phyloP scores from a whole-genome alignment of 1,139 yeast species.

The Pichia sp. region DNA sequence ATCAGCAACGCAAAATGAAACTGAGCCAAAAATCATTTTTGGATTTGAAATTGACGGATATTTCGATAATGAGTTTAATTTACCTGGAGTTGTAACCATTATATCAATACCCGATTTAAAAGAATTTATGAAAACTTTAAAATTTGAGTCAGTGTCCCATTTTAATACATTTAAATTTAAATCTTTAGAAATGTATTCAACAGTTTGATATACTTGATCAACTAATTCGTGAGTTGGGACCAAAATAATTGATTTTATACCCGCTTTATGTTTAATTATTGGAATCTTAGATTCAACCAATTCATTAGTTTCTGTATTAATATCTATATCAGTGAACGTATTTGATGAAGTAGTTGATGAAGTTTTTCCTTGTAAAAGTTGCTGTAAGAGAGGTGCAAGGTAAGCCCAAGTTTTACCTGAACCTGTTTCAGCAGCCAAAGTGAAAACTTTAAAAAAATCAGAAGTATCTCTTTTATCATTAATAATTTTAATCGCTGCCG shows the following conservation, averaged over 20 bases:
- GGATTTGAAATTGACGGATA: slow-evolving; percentile 28
- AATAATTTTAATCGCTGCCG: slow-evolving; percentile 48
- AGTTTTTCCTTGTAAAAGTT: slow-evolving; percentile 33
- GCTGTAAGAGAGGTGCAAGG: slow-evolving; percentile 63
- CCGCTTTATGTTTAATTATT: slow-evolving; percentile 28
- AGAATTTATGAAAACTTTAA: slow-evolving; percentile 41
- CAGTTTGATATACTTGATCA: slow-evolving; percentile 61
- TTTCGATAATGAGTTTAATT: slow-evolving; percentile 34
- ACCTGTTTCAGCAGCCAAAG: slow-evolving; percentile 94
- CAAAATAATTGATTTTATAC: slow-evolving; percentile 62
- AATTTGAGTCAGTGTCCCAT: slow-evolving; percentile 44
- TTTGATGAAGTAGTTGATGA: too few species aligned
- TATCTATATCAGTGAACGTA: too few species aligned
- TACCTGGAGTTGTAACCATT: slow-evolving; percentile 78
- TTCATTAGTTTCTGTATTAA: too few species aligned
- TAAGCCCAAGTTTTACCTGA: slow-evolving; percentile 96
- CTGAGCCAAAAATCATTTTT: slow-evolving; percentile 27
- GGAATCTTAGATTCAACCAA: slow-evolving; percentile 7
- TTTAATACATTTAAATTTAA: slow-evolving; percentile 44
- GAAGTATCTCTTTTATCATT: slow-evolving; percentile 30
- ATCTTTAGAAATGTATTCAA: slow-evolving; percentile 36
- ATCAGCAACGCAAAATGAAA: slow-evolving; percentile 69
- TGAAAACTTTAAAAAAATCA: slow-evolving; percentile 51
- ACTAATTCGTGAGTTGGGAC: slow-evolving; percentile 90
- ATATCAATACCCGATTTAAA: slow-evolving; percentile 60